A percentile compares a stretch with the other conserved stretches of the same genome.
Evolutionary conservation across 306 rosid genomes (phyloP).

Genomic region (Casuarina equisetifolia): DNA sequence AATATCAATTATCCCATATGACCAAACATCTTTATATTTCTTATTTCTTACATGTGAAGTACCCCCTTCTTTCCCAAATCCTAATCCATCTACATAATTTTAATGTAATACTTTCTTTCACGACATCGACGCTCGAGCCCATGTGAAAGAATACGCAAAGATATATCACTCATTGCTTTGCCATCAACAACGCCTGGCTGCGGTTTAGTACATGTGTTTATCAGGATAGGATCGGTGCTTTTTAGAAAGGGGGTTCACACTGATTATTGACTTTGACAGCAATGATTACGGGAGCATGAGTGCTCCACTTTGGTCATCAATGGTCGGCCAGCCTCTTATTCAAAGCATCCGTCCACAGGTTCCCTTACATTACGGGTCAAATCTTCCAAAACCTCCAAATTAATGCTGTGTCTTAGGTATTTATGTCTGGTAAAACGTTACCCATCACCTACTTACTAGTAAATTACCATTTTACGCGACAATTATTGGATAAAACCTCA

Average conservation of each 20-base stretch:
- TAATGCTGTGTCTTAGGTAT: not conserved
- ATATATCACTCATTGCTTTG: conserved; percentile 21
- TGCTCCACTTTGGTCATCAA: not conserved
- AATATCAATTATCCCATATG: no score
- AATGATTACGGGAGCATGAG: not conserved
- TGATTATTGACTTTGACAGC: not conserved
- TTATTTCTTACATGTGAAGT: no score
- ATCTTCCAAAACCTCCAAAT: not conserved
- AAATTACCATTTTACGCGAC: no score
- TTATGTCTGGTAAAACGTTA: not conserved
- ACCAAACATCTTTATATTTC: no score
- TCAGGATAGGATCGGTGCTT: conserved; percentile 19
- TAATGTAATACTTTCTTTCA: not conserved
- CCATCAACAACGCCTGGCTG: conserved; percentile 9
- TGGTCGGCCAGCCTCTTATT: not conserved
- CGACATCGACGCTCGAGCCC: not conserved
- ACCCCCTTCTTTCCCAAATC: no score
- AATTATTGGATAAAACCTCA: no score
- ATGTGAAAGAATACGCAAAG: conserved; percentile 3
- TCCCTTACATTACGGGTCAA: not conserved
- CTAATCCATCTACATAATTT: no score
- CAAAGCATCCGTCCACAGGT: not conserved
- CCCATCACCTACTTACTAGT: no score
- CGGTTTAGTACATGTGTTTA: conserved; percentile 36
- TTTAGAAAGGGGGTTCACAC: conserved; percentile 11